Conservation (phyloP, 2,329 filamentous ascomycete genomes). For the Penicillium sp. region DNA sequence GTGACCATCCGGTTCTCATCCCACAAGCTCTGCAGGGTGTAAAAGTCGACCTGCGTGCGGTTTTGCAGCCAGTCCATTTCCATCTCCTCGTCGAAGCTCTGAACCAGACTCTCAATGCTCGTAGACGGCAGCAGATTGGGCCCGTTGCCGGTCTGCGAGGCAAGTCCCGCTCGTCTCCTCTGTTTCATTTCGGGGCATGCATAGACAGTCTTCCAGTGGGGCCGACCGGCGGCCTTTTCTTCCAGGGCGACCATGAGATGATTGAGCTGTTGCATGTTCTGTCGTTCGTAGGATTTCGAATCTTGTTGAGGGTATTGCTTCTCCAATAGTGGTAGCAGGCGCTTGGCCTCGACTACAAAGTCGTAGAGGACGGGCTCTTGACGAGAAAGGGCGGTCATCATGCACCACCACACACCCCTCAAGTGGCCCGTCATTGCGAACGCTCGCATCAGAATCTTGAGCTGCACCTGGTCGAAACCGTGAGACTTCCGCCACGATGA, state of each 20-base stretch:
- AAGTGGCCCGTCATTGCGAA: constrained; percentile 33
- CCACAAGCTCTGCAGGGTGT: constrained; percentile 10
- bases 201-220: constrained; percentile 11
- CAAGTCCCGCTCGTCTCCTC: constrained; percentile 1
- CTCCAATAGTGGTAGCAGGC: constrained; percentile 25
- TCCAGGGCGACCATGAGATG: constrained; percentile 9
- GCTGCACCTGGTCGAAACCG: constrained; percentile 39
- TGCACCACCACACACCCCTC: constrained; percentile 45
- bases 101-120: constrained; percentile 14
- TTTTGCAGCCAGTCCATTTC: constrained; percentile 22
- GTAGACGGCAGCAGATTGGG: constrained; percentile 2
- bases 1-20: constrained; percentile 7
- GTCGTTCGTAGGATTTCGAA: neutral
- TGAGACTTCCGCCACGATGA: constrained; percentile 38
- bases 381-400: constrained; percentile 41
- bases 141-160: neutral
- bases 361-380: constrained; percentile 32
- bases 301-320: constrained; percentile 1
- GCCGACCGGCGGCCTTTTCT: constrained; percentile 12
- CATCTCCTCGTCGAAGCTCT: constrained; percentile 25
- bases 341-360: constrained; percentile 38
- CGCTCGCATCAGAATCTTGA: constrained; percentile 43
- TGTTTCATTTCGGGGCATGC: constrained; percentile 6
- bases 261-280: neutral
- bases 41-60: constrained; percentile 6